phyloP scores from a whole-genome alignment of 345 rosid genomes.

The Syzygium grande region DNA sequence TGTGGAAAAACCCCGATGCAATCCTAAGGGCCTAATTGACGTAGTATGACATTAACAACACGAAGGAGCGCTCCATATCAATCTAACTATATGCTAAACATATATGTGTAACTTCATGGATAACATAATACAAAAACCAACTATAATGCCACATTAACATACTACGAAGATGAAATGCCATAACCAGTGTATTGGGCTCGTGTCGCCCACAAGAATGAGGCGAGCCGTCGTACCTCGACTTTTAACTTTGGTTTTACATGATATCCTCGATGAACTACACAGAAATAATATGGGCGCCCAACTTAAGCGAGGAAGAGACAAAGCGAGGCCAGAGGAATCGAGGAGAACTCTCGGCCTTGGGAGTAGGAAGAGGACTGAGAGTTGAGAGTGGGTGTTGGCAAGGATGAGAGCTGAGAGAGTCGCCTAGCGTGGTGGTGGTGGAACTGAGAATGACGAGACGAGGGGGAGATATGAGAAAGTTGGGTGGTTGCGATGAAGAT shows the following conservation, averaged over 20 bases:
- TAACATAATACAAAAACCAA: background rate
- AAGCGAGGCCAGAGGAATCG: background rate
- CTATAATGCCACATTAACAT: background rate
- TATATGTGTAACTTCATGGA: background rate
- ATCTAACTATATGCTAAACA: rapidly evolving
- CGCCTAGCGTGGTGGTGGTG: background rate
- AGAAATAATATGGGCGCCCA: background rate
- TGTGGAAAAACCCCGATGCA: too few relatives aligned
- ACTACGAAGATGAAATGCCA: background rate
- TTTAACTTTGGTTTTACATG: too few relatives aligned
- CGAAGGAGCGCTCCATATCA: too few relatives aligned
- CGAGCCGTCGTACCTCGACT: background rate
- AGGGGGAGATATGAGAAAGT: background rate
- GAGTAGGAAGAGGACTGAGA: background rate
- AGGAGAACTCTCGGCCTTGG: background rate
- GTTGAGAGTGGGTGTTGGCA: background rate
- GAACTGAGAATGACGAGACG: background rate
- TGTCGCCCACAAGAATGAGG: too few relatives aligned
- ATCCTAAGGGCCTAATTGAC: too few relatives aligned
- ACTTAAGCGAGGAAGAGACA: background rate
- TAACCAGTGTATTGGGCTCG: background rate
- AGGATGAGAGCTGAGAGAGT: background rate
- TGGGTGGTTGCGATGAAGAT: background rate
- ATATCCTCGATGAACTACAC: background rate
- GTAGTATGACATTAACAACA: background rate